These are phyloP conservation scores for Roridomyces roridus DNA, from an alignment of 768 basidiomycete species.

Conservation along the genomic window DNA sequence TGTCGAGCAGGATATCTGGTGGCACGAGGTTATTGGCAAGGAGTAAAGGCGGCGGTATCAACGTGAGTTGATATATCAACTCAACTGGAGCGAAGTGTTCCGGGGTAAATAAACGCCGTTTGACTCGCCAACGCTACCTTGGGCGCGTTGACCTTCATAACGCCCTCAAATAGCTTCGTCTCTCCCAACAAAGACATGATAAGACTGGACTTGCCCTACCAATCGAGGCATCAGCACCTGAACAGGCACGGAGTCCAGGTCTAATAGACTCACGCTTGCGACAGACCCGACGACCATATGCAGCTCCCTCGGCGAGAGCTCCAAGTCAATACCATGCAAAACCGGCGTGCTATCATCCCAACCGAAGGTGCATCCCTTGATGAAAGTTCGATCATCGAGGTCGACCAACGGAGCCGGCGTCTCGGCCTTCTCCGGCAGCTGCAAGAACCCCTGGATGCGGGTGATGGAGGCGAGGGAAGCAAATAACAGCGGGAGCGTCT, in stretches of 20 bases:
- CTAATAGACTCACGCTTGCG: constrained; percentile 5
- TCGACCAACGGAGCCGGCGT: too few relatives aligned
- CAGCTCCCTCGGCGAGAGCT: not conserved
- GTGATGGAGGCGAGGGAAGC: constrained; percentile 10
- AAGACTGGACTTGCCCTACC: constrained; percentile 12
- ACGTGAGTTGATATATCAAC: too few relatives aligned
- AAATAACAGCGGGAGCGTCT: not conserved
- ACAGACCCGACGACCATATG: constrained; percentile 5
- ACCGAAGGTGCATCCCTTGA: not conserved
- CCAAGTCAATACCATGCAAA: not conserved
- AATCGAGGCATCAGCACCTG: not conserved
- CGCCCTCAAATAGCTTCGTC: constrained; percentile 5
- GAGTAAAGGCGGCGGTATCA: not conserved
- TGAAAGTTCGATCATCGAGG: too few relatives aligned
- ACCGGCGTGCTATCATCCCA: not conserved
- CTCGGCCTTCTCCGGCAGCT: constrained; percentile 19
- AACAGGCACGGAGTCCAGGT: not conserved
- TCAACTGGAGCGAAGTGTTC: constrained; percentile 5
- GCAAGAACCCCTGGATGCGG: constrained; percentile 17
- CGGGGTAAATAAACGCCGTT: constrained; percentile 13
- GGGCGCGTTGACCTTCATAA: not conserved
- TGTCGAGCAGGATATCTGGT: constrained; percentile 9
- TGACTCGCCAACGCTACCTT: constrained; percentile 13
- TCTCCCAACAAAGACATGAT: constrained; percentile 11
- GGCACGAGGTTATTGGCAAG: not conserved